Evolutionary conservation across 1,284 basidiomycete genomes (phyloP).

Genomic region (Volvariella volvacea): DNA sequence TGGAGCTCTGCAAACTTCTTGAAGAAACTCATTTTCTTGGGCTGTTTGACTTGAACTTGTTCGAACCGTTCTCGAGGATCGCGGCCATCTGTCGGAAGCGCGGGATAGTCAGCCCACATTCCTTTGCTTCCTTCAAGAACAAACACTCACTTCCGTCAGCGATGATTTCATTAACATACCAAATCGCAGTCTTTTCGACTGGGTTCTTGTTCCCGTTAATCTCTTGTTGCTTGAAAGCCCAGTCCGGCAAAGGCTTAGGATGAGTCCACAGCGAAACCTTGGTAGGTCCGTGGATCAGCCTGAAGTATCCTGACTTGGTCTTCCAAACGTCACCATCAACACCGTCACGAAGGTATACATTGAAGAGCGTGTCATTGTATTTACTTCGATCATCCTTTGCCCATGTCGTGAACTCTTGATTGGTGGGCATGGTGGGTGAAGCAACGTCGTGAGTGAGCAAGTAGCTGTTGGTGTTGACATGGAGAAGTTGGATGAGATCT

Average conservation of each 20-base stretch:
- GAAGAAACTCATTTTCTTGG: slow-evolving; percentile 86
- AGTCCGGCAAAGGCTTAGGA: slow-evolving; percentile 79
- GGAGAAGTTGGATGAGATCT: slow-evolving; percentile 86
- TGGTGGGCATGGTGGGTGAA: slow-evolving; percentile 94
- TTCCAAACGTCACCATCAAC: slow-evolving; percentile 79
- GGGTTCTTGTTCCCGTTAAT: slow-evolving; percentile 97
- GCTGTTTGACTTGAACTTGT: slow-evolving; percentile 45
- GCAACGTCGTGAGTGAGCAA: slow-evolving; percentile 97
- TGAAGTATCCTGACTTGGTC: slow-evolving; percentile 89
- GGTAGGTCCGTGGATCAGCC: slow-evolving; percentile 83
- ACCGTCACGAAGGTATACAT: slow-evolving; percentile 65
- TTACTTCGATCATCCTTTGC: slow-evolving; percentile 64
- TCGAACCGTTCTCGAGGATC: slow-evolving; percentile 50
- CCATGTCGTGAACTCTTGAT: slow-evolving; percentile 97
- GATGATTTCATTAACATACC: slow-evolving; percentile 86
- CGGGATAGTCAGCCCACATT: slow-evolving; percentile 7
- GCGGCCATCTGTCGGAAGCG: slow-evolving; percentile 37
- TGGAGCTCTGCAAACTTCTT: slow-evolving; percentile 94
- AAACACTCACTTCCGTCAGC: slow-evolving; percentile 56
- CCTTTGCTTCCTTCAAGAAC: not conserved
- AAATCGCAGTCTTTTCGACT: slow-evolving; percentile 76
- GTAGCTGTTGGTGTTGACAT: slow-evolving; percentile 78
- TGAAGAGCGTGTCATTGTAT: slow-evolving; percentile 86
- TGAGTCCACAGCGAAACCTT: slow-evolving; percentile 95
- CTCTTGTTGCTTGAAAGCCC: slow-evolving; percentile 97